Evolutionary conservation across 176 grass and related monocot genomes (phyloP).

Genomic region (Melocanna baccifera): DNA sequence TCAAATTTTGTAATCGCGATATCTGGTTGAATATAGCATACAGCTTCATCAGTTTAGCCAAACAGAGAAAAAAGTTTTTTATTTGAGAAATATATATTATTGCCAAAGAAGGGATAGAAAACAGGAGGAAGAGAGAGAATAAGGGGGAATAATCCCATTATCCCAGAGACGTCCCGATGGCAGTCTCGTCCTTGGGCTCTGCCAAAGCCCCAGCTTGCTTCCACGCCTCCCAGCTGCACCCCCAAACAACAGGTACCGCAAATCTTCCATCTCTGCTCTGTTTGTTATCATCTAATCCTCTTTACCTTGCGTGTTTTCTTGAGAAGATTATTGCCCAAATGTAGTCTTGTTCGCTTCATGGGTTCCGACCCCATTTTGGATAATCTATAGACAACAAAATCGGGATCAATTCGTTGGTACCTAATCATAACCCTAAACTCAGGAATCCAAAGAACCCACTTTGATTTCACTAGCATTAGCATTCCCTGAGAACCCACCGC

Average conservation of each 20-base stretch:
- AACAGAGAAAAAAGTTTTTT: no score
- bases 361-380: not conserved
- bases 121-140: not conserved
- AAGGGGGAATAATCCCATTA: not conserved
- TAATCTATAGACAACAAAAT: not conserved
- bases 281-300: not conserved
- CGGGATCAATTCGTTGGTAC: not conserved
- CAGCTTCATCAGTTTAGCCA: no score
- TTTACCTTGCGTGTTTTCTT: not conserved
- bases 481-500: not conserved
- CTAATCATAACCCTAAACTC: not conserved
- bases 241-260: slow-evolving; percentile 19
- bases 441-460: not conserved
- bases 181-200: not conserved
- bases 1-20: no score
- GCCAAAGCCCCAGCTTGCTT: slow-evolving; percentile 23
- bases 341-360: not conserved
- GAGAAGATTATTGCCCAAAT: not conserved
- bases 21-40: no score
- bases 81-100: no score
- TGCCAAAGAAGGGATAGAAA: not conserved
- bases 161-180: slow-evolving; percentile 15
- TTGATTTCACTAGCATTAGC: not conserved
- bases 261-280: not conserved
- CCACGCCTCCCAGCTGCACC: not conserved